Conservation (phyloP, 2,329 filamentous ascomycete species). For the Golovinomyces cichoracearum region DNA sequence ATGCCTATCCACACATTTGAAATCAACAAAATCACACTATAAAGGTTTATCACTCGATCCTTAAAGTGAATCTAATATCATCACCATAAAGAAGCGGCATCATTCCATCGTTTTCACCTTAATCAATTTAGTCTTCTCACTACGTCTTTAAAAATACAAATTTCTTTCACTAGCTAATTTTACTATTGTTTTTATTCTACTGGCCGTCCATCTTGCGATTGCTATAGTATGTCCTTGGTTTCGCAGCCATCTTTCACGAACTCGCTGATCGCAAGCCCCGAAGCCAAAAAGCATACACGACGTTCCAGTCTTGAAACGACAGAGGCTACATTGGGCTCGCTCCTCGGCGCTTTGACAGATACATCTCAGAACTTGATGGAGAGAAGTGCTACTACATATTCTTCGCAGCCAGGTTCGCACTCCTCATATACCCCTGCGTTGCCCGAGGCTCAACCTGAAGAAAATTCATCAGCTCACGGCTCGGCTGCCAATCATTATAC, state of each 20-base stretch:
- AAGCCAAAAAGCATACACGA: slow-evolving; percentile 3
- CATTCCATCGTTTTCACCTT: too few relatives aligned
- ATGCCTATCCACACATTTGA: too few relatives aligned
- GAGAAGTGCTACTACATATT: slow-evolving; percentile 38
- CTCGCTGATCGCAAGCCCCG: slow-evolving; percentile 8
- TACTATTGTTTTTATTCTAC: too few relatives aligned
- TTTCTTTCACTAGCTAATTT: too few relatives aligned
- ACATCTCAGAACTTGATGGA: slow-evolving; percentile 24
- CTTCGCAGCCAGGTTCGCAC: slow-evolving; percentile 63
- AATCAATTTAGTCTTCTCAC: too few relatives aligned
- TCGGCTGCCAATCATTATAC: slow-evolving; percentile 68
- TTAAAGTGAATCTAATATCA: too few relatives aligned
- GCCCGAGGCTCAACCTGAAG: slow-evolving; percentile 58
- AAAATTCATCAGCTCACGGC: slow-evolving; percentile 61
- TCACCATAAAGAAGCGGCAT: too few relatives aligned
- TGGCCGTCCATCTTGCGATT: background rate
- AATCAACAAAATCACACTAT: too few relatives aligned
- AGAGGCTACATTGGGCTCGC: slow-evolving; percentile 12
- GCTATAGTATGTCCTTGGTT: slow-evolving; percentile 16
- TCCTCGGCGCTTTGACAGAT: slow-evolving; percentile 13
- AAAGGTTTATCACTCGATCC: too few relatives aligned
- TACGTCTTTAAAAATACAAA: too few relatives aligned
- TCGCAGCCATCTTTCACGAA: slow-evolving; percentile 9
- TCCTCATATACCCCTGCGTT: slow-evolving; percentile 41
- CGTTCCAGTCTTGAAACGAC: slow-evolving; percentile 6